Base-by-base conservation (phyloP, 805 yeast genomes). In the Ogataea sp. region DNA sequence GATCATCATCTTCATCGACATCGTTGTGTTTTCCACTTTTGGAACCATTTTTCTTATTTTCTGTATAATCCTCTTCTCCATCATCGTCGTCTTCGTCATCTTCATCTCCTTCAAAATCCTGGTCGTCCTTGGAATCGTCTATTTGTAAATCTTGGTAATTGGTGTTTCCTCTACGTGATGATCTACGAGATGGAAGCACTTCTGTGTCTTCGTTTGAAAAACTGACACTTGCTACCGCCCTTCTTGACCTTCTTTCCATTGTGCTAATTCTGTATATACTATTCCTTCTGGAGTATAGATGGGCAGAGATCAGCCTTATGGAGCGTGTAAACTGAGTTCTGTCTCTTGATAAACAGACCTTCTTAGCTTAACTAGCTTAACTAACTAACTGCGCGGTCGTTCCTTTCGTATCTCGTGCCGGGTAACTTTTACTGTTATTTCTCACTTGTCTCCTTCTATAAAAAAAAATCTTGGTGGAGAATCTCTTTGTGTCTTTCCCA, bases 31-130 rank as follows among this genome's bases (percentile, higher is more conserved):
- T 11, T 11, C 11, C 11, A 11, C 11, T 23, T 11, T 23, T 23
- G 26, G 26, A 23, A 38, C 46, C 44, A 23, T 44, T 20, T 57
- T 39, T 43, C 36, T 44, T 42, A 26, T 39, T 42, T 28, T 36
- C 31, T 27, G 35, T 45, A 36, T 48, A 32, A 35, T 50, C 46
- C 32, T 45, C 46, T 38, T 47, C 47, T 18, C 39, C 43, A 24
- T 36, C 57, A 20, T 45, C 50, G 40, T 49, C 52, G 32, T 49
- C 51, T 27, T 49, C 44, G 34, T 48, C 32, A 35, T 49, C 47
- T 37, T 44, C 47, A 37, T 47, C 48, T 17, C 37, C 44, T 25
- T 35, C 42, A 35, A 37, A 38, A 21, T 48, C 51, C n/a, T 49
- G 51, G 14, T 47, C 54, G 5, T 35, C 41, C 4, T 33, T 39